Evolutionary conservation across 2,329 filamentous ascomycete species (phyloP), one percentile per base, ranked within the genome.

Genomic region (Hypoxylon rubiginosum): DNA sequence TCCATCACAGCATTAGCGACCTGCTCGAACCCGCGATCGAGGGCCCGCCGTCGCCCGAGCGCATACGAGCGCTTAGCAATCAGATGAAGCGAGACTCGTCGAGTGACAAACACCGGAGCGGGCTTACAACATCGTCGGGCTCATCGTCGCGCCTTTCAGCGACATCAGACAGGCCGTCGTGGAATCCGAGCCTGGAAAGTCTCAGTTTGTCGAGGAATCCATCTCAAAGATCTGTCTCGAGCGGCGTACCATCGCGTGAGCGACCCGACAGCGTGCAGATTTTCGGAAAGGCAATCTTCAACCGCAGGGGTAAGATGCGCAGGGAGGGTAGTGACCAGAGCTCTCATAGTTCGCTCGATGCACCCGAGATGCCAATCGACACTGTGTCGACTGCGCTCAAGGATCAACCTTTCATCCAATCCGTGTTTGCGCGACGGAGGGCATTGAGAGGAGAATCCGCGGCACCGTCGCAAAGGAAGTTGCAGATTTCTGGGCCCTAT

Each of bases 401-500:
- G 71, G 84, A 86, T 32, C 79, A 72, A 28, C 68, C 80, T 3
- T 79, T 84, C 39, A 80, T 86, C 28, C 82, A 84, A 5, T 80
- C 82, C 9, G 77, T 89, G 48, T 88, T 89, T 63, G 76, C 81
- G 46, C 81, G 86, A 54, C 82, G 86, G 58, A 85, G 83, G 70
- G 69, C 75, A 24, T 70, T 74, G 54, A 81, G 77, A 57, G 73
- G 74, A n/a, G 75, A 76, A 21, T 62, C 73, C 4, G 73, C 73
- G n/a, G 74, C 76, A 28, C 58, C 51, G 54, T 75, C 73, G 13
- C 74, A 75, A 57, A 84, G 77, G 71, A 84, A 81, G 67, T 73
- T 84, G 53, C 83, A 84, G 58, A 91, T 91, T 58, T 91, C 88
- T 0, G 84, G 81, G 0, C 88, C 88, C 2, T 90, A 88, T 77